Percentiles rank a stretch among this genome's conserved stretches.
Conservation (phyloP, 2,329 filamentous ascomycete genomes). For the Fusarium sp. region DNA sequence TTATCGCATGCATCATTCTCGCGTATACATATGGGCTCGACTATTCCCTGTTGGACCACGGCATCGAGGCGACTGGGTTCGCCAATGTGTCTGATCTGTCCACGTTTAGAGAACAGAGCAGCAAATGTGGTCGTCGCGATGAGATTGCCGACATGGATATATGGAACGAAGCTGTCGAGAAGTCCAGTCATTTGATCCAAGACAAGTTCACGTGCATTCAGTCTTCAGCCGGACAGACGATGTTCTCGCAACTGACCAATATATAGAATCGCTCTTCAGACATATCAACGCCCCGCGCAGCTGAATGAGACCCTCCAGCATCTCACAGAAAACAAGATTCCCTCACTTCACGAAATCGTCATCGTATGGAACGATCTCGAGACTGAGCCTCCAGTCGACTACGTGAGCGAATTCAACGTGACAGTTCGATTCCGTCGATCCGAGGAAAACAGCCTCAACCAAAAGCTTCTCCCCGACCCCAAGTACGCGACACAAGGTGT, state of each 20-base stretch:
- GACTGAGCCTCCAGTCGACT: constrained; percentile 40
- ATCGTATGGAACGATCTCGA: constrained; percentile 50
- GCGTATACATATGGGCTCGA: neutral
- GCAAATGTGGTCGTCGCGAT: neutral
- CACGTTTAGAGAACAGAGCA: neutral
- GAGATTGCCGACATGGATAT: neutral
- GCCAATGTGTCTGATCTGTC: neutral
- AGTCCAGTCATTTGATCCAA: constrained; percentile 35
- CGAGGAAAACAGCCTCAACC: constrained; percentile 47
- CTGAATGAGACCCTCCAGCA: constrained; percentile 44
- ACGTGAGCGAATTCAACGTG: constrained; percentile 41
- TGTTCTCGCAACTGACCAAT: neutral
- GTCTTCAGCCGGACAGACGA: neutral
- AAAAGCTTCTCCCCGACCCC: constrained; percentile 49
- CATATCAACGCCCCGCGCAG: constrained; percentile 46
- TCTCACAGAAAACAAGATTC: constrained; percentile 43
- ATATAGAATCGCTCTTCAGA: constrained; percentile 48
- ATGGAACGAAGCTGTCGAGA: constrained; percentile 23
- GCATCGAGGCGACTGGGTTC: neutral
- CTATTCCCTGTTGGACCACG: neutral
- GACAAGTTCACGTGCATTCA: constrained; percentile 46
- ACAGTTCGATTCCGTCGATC: constrained; percentile 47
- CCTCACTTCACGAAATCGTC: constrained; percentile 49
- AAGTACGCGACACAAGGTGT: constrained; percentile 49
- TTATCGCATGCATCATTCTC: neutral